Base-by-base conservation (phyloP, 176 grass and related monocot species). In the Phoenix dactylifera region DNA sequence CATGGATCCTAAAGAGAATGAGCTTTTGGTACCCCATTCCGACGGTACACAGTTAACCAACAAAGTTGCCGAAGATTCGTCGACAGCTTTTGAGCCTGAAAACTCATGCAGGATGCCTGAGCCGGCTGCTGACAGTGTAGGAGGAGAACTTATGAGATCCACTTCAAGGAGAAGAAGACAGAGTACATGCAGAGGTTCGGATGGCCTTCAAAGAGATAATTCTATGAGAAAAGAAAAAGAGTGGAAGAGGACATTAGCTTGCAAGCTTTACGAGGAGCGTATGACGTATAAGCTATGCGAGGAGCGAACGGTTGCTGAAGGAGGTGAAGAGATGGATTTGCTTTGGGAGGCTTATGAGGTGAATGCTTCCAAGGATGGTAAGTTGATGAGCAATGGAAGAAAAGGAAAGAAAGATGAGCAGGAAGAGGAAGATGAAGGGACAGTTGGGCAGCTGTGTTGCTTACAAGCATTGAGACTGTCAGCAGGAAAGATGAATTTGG, bases 321-420 rank as follows among this genome's bases (percentile, higher is more conserved):
- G 66, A 50, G 70, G 71, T 15, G 79, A 92, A 60, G 83, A 92
- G 62, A 98, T 98, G 93, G 93, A 98, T 67, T 67, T 88, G 75
- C 76, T 98, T 16, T 92, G 93, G 93, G 93, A 98, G 79, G 93
- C 87, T 52, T 91, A 91, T 73, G 93, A 98, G 78, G 68, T 74
- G 15, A 86, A 80, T 72, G 63, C 58, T 32, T 54, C 77, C 1
- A 66, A 77, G 29, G 18, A 9, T 18, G 18, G 44, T 15, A 49
- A 59, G 1, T 6, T 49, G 7, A 69, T 73, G 49, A 72, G 6
- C 6, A 50, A 56, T 18, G 51, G 64, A 59, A 18, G 59, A 73
- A 35, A 76, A 66, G 3, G 50, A 50, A 55, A n/a, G 48, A 62
- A 17, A 72, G 55, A 3, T 14, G 67, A 51, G 1, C 70, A 79